Base-by-base conservation (phyloP, 1,284 basidiomycete genomes). In the Omphalotus olearius region DNA sequence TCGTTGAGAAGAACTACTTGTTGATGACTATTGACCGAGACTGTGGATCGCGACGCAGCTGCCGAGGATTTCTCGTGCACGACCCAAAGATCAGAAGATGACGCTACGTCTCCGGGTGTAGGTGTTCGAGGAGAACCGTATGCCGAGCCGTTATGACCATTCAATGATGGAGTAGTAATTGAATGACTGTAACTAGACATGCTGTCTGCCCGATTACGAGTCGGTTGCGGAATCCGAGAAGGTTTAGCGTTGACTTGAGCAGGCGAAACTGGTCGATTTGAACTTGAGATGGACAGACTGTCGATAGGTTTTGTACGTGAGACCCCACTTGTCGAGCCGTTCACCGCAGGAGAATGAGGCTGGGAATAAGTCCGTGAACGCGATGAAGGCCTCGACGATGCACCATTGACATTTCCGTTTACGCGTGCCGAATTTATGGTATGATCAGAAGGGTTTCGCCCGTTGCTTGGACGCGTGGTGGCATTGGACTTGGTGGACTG, bases 301-400 rank as follows among this genome's bases (percentile, higher is more conserved):
- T 45, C 56, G 36, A 58, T 62, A 20, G 57, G 14, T 52, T 62
- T 66, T 55, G 47, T 63, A 43, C 57, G 74, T 60, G 62, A 65
- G 59, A 16, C 17, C 23, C 25, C 17, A 23, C 17, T 17, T 52
- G 44, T 13, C 9, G 18, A 17, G 23, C 41, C 41, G 17, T 42
- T 42, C 39, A 43, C 6, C 28, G 30, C 30, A 13, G 38, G 45
- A 6, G 69, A 56, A 55, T 75, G 77, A 6, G 83, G 83, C 57
- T 82, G 79, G 11, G 85, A 88, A 56, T 81, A 74, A 6, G 86
- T 85, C 45, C 78, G 65, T 63, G 80, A 58, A 63, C 72, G 71
- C 69, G 73, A 58, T n/a, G 30, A 33, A 33, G 30, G 30, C 30
- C 13, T 33, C 39, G 50, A 44, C 23, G 35, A 45, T 28, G 33